Evolutionary conservation across 2,329 filamentous ascomycete genomes (phyloP).

Genomic region (Nigrograna mackinnonii): DNA sequence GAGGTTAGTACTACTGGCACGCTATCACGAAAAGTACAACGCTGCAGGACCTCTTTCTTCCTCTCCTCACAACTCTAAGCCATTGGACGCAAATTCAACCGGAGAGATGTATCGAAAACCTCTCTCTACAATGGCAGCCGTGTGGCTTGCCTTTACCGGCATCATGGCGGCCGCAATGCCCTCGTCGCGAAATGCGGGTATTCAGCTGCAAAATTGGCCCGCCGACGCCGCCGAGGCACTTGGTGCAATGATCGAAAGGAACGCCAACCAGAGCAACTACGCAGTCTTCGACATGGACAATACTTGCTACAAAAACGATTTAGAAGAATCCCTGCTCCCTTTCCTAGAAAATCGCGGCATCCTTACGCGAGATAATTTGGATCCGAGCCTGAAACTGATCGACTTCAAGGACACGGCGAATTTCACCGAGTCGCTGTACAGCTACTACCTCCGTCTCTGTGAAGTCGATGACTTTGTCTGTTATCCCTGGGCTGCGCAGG

Average conservation of each 20-base stretch:
- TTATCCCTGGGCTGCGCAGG: slow-evolving; percentile 33
- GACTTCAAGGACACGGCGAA: slow-evolving; percentile 37
- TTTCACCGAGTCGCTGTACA: slow-evolving; percentile 32
- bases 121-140: slow-evolving; percentile 18
- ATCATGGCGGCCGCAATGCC: slow-evolving; percentile 12
- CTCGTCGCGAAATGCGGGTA: slow-evolving; percentile 12
- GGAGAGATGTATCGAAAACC: too few relatives aligned
- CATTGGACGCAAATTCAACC: too few relatives aligned
- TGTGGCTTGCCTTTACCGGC: slow-evolving; percentile 20
- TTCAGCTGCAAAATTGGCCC: slow-evolving; percentile 28
- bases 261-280: slow-evolving; percentile 34
- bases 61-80: too few relatives aligned
- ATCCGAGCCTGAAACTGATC: slow-evolving; percentile 30
- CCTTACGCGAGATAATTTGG: slow-evolving; percentile 30
- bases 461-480: slow-evolving; percentile 32
- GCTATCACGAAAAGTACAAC: too few relatives aligned
- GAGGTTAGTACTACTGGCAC: too few relatives aligned
- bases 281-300: slow-evolving; percentile 38
- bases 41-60: too few relatives aligned
- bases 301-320: slow-evolving; percentile 32
- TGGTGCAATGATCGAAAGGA: slow-evolving; percentile 28
- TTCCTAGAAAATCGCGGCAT: slow-evolving; percentile 35
- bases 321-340: slow-evolving; percentile 31
- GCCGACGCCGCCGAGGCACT: slow-evolving; percentile 27
- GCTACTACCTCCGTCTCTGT: slow-evolving; percentile 33